Evolutionary conservation across 1,139 yeast genomes (phyloP).

Genomic region (Protomyces arabidopsidicola): DNA sequence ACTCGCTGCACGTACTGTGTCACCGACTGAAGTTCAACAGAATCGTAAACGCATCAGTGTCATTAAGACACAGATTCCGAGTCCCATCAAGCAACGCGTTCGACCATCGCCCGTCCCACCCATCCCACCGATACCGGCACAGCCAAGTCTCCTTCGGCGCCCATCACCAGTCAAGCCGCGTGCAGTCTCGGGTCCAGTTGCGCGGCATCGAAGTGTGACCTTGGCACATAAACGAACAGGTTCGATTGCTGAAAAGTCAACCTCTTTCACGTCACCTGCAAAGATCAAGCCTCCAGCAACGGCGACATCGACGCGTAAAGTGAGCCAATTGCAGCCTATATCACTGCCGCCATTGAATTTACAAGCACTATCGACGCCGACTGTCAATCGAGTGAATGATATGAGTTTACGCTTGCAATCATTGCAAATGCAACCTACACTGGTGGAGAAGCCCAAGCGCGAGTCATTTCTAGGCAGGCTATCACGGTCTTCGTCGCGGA

Average conservation of each 20-base stretch:
- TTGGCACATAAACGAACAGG: background rate
- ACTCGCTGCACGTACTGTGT: slow-evolving; percentile 17
- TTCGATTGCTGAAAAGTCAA: background rate
- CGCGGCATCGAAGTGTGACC: slow-evolving; percentile 19
- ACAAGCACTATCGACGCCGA: slow-evolving; percentile 10
- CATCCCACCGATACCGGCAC: slow-evolving; percentile 11
- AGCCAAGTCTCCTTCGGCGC: background rate
- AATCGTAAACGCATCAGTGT: slow-evolving; percentile 8
- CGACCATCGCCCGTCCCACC: slow-evolving; percentile 23
- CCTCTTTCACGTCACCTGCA: slow-evolving; percentile 18
- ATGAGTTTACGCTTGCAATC: background rate
- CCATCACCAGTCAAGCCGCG: slow-evolving; percentile 11
- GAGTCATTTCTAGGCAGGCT: slow-evolving; percentile 8
- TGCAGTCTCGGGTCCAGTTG: slow-evolving; percentile 17
- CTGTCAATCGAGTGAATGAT: slow-evolving; percentile 10
- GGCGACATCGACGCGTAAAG: background rate
- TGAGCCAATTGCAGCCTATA: slow-evolving; percentile 13
- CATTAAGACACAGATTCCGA: slow-evolving; percentile 1
- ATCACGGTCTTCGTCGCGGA: slow-evolving; percentile 9
- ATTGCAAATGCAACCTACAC: background rate
- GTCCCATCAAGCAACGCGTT: slow-evolving; percentile 6
- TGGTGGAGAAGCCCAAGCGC: background rate
- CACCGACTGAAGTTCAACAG: slow-evolving; percentile 15
- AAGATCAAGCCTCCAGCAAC: slow-evolving; percentile 2
- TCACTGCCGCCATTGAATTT: slow-evolving; percentile 12